Evolutionary conservation across 306 rosid genomes (phyloP).

Genomic region (Amphicarpaea edgeworthii): DNA sequence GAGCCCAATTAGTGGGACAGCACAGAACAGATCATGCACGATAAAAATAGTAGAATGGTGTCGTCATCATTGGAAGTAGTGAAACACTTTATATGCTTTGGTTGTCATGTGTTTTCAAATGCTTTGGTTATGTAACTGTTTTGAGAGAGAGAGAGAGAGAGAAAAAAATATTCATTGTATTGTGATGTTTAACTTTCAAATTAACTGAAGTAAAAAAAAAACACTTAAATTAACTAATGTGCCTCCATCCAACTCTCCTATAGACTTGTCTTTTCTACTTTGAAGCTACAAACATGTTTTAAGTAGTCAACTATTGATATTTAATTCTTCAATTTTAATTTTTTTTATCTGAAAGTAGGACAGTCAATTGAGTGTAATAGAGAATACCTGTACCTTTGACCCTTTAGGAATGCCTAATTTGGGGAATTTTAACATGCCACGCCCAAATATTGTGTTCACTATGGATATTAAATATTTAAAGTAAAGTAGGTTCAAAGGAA

Average conservation of each 20-base stretch:
- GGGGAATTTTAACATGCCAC: neutral
- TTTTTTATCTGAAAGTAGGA: neutral
- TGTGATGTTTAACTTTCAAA: neutral
- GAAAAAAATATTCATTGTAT: neutral
- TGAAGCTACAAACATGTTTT: neutral
- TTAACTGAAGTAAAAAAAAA: too few species aligned
- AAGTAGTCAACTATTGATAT: neutral
- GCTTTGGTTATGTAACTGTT: neutral
- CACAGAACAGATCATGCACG: too few species aligned
- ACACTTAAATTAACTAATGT: neutral
- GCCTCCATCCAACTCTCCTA: neutral
- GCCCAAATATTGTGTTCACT: neutral
- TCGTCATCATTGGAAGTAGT: neutral
- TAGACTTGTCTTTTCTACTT: neutral
- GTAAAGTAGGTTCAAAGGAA: neutral
- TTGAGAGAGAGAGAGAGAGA: neutral
- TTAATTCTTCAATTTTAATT: too few species aligned
- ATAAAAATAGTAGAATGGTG: too few species aligned
- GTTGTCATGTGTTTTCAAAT: neutral
- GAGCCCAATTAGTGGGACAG: too few species aligned
- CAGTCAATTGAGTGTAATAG: neutral
- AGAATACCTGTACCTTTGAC: neutral
- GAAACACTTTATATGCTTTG: neutral
- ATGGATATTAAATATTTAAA: neutral
- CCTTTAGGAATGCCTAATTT: neutral